Conservation (phyloP, 2,329 filamentous ascomycete species). For the Cordyceps cateniannulata region DNA sequence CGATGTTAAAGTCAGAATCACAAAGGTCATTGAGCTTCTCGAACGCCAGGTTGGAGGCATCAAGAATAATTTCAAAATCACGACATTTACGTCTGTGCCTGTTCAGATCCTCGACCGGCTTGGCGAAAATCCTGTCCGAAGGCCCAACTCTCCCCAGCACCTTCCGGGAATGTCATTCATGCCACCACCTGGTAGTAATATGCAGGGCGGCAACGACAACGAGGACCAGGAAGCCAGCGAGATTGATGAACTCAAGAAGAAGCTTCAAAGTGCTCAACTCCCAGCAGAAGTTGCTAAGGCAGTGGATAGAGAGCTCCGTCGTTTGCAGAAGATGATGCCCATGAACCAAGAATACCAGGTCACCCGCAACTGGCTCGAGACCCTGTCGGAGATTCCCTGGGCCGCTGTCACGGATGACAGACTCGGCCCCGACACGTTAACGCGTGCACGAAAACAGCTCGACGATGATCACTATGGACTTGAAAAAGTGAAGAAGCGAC, state of each 20-base stretch:
- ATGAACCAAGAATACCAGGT: slow-evolving; percentile 96
- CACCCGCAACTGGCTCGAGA: slow-evolving; percentile 88
- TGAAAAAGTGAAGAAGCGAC: slow-evolving; percentile 92
- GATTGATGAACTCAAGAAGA: slow-evolving; percentile 84
- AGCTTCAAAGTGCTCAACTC: slow-evolving; percentile 72
- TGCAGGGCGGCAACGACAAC: slow-evolving; percentile 41
- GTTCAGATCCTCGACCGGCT: slow-evolving; percentile 55
- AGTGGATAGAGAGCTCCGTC: slow-evolving; percentile 81
- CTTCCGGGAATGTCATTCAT: slow-evolving; percentile 35
- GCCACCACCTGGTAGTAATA: slow-evolving; percentile 25
- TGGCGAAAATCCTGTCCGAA: slow-evolving; percentile 32
- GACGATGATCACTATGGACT: slow-evolving; percentile 95
- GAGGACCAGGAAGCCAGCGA: slow-evolving; percentile 84
- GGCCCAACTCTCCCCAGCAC: slow-evolving; percentile 24
- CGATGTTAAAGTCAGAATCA: slow-evolving; percentile 69
- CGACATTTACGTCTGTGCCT: slow-evolving; percentile 63
- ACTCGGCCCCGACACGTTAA: slow-evolving; percentile 72
- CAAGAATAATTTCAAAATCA: slow-evolving; percentile 82
- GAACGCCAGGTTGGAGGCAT: slow-evolving; percentile 76
- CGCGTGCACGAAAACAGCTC: slow-evolving; percentile 76
- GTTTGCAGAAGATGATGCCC: slow-evolving; percentile 91
- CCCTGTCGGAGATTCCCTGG: slow-evolving; percentile 91
- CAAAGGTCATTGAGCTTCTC: slow-evolving; percentile 76
- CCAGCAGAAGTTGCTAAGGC: slow-evolving; percentile 81
- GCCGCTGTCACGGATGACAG: slow-evolving; percentile 76